These are phyloP conservation scores for Umbelopsis vinacea DNA, from an alignment of 192 early-diverging fungal genomes.

Conservation along the genomic window DNA sequence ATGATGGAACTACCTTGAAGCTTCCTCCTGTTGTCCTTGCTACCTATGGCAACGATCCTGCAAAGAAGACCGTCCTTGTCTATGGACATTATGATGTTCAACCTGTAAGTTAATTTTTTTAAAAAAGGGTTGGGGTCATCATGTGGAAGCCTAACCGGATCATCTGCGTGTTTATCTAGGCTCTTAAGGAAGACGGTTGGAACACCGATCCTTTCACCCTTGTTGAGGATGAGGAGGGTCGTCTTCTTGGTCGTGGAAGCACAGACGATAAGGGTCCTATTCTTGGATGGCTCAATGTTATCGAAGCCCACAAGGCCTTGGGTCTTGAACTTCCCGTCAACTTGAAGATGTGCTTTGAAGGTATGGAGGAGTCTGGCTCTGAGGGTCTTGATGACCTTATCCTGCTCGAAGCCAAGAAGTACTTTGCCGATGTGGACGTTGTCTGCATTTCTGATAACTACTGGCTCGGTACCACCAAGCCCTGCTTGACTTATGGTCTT, in stretches of 20 bases:
- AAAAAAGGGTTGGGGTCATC: neutral
- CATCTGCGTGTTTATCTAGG: constrained; percentile 29
- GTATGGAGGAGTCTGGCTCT: constrained; percentile 87
- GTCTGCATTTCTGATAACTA: constrained; percentile 99
- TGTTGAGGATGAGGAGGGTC: constrained; percentile 81
- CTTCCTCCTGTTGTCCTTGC: constrained; percentile 93
- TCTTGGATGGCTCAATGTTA: constrained; percentile 96
- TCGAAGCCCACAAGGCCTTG: constrained; percentile 90
- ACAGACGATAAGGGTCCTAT: constrained; percentile 99
- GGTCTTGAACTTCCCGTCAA: constrained; percentile 94
- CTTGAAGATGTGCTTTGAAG: constrained; percentile 97
- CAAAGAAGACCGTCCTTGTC: constrained; percentile 95
- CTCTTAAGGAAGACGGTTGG: constrained; percentile 87
- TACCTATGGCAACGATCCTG: constrained; percentile 86
- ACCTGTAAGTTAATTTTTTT: constrained; percentile 64
- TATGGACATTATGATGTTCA: constrained; percentile 99
- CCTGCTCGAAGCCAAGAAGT: constrained; percentile 80
- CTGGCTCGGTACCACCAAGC: constrained; percentile 95
- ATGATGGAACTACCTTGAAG: constrained; percentile 72
- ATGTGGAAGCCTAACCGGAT: neutral
- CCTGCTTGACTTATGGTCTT: constrained; percentile 97
- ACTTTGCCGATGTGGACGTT: constrained; percentile 91
- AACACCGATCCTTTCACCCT: constrained; percentile 89
- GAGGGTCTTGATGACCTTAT: constrained; percentile 96
- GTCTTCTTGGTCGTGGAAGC: constrained; percentile 88